Conservation (phyloP, 345 rosid species). For the Odontarrhena argentea region DNA sequence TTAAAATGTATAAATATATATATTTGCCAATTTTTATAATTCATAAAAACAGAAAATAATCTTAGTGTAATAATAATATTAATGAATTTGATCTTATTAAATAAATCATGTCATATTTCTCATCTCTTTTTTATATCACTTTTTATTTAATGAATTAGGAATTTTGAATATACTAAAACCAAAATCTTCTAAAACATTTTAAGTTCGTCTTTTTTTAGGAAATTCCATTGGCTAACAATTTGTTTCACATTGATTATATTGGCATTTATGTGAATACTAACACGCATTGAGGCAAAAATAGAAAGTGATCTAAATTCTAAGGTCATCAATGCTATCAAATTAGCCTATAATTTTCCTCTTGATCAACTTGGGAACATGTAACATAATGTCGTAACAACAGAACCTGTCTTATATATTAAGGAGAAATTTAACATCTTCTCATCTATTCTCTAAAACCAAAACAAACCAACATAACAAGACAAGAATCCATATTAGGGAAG, state of each 20-base stretch:
- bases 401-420: constrained; percentile 8
- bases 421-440: constrained; percentile 2
- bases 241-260: no score
- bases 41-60: background rate
- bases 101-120: background rate
- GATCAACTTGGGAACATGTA: no score
- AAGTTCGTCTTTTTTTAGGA: no score
- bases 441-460: background rate
- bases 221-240: no score
- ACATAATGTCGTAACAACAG: background rate
- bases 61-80: background rate
- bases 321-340: no score
- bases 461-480: constrained; percentile 11
- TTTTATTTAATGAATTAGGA: background rate
- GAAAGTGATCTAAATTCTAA: no score
- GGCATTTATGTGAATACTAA: no score
- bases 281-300: no score
- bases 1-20: no score
- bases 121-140: background rate
- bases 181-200: no score
- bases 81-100: background rate
- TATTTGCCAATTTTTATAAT: background rate
- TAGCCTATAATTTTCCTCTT: no score
- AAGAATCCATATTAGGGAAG: constrained; percentile 17
- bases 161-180: background rate